Percentiles rank a stretch among this genome's conserved stretches.
These are phyloP conservation scores for Bondarzewia mesenterica DNA, from an alignment of 1,284 basidiomycete species.

Conservation along the genomic window DNA sequence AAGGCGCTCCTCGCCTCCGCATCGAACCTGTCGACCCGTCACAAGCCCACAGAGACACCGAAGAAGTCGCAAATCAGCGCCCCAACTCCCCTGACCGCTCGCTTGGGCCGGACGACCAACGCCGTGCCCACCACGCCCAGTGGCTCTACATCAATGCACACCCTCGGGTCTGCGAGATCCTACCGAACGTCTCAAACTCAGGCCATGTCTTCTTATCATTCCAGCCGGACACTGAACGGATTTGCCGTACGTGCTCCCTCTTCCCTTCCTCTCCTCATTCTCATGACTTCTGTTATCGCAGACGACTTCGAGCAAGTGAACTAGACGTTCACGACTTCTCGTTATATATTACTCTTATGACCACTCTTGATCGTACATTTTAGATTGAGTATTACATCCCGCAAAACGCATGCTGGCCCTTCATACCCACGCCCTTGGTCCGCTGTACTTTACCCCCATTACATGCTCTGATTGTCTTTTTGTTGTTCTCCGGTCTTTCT, in stretches of 20 bases:
- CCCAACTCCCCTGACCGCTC: slow-evolving; percentile 74
- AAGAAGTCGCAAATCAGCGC: slow-evolving; percentile 83
- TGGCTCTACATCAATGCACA: slow-evolving; percentile 26
- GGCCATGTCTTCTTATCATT: slow-evolving; percentile 31
- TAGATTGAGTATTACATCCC: slow-evolving; percentile 11
- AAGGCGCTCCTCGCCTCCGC: slow-evolving; percentile 46
- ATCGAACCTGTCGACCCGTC: slow-evolving; percentile 34
- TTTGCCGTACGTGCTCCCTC: slow-evolving; percentile 21
- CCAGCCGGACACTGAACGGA: slow-evolving; percentile 33
- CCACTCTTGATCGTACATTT: slow-evolving; percentile 13
- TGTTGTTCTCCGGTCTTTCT: slow-evolving; percentile 24
- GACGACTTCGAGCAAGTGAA: slow-evolving; percentile 13
- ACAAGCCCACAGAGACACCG: slow-evolving; percentile 62
- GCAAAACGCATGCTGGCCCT: slow-evolving; percentile 28
- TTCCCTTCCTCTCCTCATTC: not conserved
- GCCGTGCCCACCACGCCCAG: slow-evolving; percentile 53
- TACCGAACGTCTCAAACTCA: slow-evolving; percentile 33
- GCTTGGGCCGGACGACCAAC: slow-evolving; percentile 48
- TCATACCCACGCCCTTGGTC: slow-evolving; percentile 28
- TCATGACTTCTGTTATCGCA: slow-evolving; percentile 1
- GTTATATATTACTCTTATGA: slow-evolving; percentile 8
- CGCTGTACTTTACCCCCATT: slow-evolving; percentile 31
- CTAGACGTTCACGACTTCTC: slow-evolving; percentile 12
- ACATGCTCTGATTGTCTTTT: slow-evolving; percentile 5
- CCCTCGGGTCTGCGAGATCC: slow-evolving; percentile 29